Base-by-base conservation (phyloP, 2,329 filamentous ascomycete genomes). In the Erysiphe pulchra region DNA sequence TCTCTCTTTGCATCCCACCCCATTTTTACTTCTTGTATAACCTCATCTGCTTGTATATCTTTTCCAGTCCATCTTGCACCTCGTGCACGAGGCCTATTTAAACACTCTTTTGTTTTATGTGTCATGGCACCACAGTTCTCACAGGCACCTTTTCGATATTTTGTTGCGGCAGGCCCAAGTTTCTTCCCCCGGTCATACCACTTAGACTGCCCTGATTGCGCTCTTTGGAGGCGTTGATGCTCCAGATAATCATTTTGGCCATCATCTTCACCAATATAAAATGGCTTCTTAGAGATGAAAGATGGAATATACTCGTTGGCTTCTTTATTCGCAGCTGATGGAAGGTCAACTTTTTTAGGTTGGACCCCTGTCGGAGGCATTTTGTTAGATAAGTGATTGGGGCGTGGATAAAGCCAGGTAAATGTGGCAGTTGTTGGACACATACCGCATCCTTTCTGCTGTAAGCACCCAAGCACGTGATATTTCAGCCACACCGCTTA, bases 121-220 rank as follows among this genome's bases (percentile, higher is more conserved):
- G 82, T 85, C 81, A 95, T 92, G 47, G 85, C 79, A 56, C 90
- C 90, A 65, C 90, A 98, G 63, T 98, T 98, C 63, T 95, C 87
- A 64, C 90, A 98, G 45, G 90, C 87, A 57, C 92, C 90, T 65
- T 95, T 98, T 52, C 92, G 82, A 60, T 82, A 98, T 59, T 94
- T 98, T 52, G 90, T 98, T 44, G 87, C 85, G 0, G 85, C 85
- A 4, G 84, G 83, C 0, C 82, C 85, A 11, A 73, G 64, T 59
- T 83, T 87, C 63, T 80, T 80, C 45, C 85, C 85, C 39, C 90
- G 79, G 49, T 92, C 82, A 63, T 94, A 92, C 87, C 86, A 93
- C 74, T 82, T 79, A 28, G 81, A 77, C 50, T 78, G 67, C 41
- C 73, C 70, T 4, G 65, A 61, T 55, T 72, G 71, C 46, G 77